A percentile compares a stretch with the other conserved stretches of the same genome.
phyloP scores from a whole-genome alignment of 495 filamentous ascomycete species.

The Aspergillus carlsbadensis region DNA sequence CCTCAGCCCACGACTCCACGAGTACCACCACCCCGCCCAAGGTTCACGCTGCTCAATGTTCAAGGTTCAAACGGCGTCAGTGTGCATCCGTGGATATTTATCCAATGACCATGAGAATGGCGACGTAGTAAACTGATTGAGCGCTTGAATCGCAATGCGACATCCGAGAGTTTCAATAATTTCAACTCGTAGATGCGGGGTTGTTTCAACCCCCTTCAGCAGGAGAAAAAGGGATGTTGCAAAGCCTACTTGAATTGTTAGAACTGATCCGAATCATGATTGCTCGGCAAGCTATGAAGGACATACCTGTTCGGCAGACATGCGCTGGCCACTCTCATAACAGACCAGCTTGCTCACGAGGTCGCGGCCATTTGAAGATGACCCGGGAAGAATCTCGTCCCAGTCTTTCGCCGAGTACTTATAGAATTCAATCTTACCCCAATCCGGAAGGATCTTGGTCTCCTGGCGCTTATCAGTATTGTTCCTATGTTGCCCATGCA shows the following conservation, averaged over 20 bases:
- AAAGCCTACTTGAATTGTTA: constrained; percentile 34
- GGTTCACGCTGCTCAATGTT: not conserved
- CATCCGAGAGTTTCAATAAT: too few species aligned
- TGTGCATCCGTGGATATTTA: too few species aligned
- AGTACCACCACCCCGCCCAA: constrained; percentile 2
- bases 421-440: constrained; percentile 65
- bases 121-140: too few species aligned
- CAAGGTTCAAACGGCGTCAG: too few species aligned
- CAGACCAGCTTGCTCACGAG: constrained; percentile 53
- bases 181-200: too few species aligned
- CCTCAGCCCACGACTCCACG: not conserved
- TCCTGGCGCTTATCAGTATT: constrained; percentile 41
- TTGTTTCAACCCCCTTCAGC: not conserved
- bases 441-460: constrained; percentile 55
- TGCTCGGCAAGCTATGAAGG: not conserved
- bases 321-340: constrained; percentile 55
- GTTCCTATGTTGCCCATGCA: not conserved
- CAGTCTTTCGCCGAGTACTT: constrained; percentile 51
- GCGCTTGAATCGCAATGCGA: too few species aligned
- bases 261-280: not conserved
- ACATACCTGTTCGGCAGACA: constrained; percentile 52
- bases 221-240: constrained; percentile 38
- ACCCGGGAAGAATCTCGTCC: constrained; percentile 51
- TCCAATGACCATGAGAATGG: not conserved
- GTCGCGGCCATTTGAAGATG: constrained; percentile 50